Conservation (phyloP, 176 grass and related monocot species). For the Poa pratensis region DNA sequence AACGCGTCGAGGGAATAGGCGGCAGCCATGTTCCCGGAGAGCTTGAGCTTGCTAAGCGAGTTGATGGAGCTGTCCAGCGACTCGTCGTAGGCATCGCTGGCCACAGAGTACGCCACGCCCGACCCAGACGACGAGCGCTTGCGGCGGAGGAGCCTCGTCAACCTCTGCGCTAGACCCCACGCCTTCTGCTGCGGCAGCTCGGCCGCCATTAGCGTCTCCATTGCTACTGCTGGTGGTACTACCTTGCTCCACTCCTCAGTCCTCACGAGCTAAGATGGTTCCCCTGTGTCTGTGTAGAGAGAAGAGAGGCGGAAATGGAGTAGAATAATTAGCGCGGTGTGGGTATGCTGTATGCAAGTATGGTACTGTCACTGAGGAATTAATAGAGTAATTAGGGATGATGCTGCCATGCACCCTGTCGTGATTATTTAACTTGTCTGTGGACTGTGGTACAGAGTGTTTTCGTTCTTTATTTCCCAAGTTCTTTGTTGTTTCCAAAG, state of each 20-base stretch:
- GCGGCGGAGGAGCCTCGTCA: conserved; percentile 68
- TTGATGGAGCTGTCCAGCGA: conserved; percentile 59
- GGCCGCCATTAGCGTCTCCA: conserved; percentile 49
- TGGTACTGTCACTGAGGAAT: conserved; percentile 27
- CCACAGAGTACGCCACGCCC: conserved; percentile 37
- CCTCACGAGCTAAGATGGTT: conserved; percentile 12
- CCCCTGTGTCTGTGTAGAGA: neutral
- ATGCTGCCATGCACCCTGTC: conserved; percentile 28
- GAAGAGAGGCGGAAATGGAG: neutral
- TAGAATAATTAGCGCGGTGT: conserved; percentile 2
- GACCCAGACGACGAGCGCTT: conserved; percentile 41
- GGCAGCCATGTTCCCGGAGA: conserved; percentile 65
- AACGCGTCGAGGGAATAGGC: conserved; percentile 49
- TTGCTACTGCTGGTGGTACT: conserved; percentile 24
- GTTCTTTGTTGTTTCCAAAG: conserved; percentile 38
- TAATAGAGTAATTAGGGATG: conserved; percentile 40
- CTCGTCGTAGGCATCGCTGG: conserved; percentile 45
- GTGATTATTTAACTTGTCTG: conserved; percentile 36
- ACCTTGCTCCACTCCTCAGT: conserved; percentile 4
- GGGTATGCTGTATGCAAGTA: conserved; percentile 10
- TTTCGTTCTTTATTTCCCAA: conserved; percentile 30
- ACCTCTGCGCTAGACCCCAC: conserved; percentile 42
- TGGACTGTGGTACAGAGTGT: neutral
- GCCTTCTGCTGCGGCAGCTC: conserved; percentile 45
- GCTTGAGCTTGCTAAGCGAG: conserved; percentile 69